A percentile compares a stretch with the other conserved stretches of the same genome.
These are phyloP conservation scores for Diversispora epigaea DNA, from an alignment of 192 early-diverging fungal species.

Conservation along the genomic window DNA sequence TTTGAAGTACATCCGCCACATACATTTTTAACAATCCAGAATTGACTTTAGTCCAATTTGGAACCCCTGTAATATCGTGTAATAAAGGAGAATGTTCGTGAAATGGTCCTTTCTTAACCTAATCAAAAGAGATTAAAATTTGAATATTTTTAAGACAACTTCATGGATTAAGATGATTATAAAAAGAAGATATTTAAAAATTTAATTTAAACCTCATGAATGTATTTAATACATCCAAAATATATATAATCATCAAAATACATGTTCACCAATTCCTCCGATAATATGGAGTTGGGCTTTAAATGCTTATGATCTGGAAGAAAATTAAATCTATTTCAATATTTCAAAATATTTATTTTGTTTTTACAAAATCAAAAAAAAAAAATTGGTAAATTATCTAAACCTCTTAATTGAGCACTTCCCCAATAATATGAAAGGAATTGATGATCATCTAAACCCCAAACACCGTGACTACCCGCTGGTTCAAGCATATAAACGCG, in stretches of 20 bases:
- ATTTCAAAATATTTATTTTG: not conserved
- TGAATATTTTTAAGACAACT: not conserved
- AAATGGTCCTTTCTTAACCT: slow-evolving; percentile 61
- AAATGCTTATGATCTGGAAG: slow-evolving; percentile 60
- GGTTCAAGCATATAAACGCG: slow-evolving; percentile 85
- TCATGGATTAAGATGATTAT: not conserved
- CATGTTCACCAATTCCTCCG: slow-evolving; percentile 56
- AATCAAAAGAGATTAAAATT: not conserved
- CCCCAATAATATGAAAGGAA: slow-evolving; percentile 95
- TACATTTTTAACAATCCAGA: slow-evolving; percentile 94
- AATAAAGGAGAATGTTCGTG: slow-evolving; percentile 92
- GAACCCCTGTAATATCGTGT: slow-evolving; percentile 88
- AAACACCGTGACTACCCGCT: slow-evolving; percentile 95
- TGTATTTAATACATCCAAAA: slow-evolving; percentile 79
- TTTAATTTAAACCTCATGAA: slow-evolving; percentile 56
- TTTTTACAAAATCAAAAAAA: not conserved
- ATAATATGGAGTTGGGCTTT: slow-evolving; percentile 72
- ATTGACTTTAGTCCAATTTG: slow-evolving; percentile 89
- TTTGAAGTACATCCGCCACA: slow-evolving; percentile 83
- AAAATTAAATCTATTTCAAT: not conserved
- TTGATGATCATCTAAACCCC: slow-evolving; percentile 97
- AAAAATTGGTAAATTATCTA: not conserved
- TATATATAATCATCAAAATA: slow-evolving; percentile 81
- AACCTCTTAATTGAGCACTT: slow-evolving; percentile 80
- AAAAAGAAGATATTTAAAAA: not conserved